Percentiles rank a stretch among this genome's conserved stretches.
Evolutionary conservation across 2,329 filamentous ascomycete genomes (phyloP).

Genomic region (Amauroascus niger): DNA sequence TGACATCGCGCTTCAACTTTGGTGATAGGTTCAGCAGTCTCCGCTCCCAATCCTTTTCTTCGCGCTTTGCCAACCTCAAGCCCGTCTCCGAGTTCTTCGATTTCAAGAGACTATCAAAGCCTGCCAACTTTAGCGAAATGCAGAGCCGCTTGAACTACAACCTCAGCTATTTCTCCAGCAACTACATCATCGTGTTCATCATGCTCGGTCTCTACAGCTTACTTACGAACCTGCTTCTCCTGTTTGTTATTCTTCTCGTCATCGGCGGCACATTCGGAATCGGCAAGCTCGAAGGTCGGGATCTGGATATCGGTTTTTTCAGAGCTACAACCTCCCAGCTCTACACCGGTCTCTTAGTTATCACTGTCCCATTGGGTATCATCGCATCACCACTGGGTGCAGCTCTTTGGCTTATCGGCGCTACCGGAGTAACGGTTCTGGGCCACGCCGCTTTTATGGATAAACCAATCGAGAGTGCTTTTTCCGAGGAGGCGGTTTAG

Average conservation of each 20-base stretch:
- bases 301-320: conserved; percentile 75
- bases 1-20: conserved; percentile 85
- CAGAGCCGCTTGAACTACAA: conserved; percentile 97
- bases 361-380: conserved; percentile 75
- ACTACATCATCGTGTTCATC: conserved; percentile 86
- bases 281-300: conserved; percentile 75
- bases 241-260: conserved; percentile 88
- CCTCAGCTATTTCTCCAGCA: conserved; percentile 92
- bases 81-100: conserved; percentile 92
- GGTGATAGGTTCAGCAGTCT: conserved; percentile 75
- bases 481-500: conserved; percentile 99
- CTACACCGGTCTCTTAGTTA: conserved; percentile 75
- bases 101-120: conserved; percentile 90
- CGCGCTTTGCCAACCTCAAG: conserved; percentile 83
- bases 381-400: conserved; percentile 76
- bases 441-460: conserved; percentile 95
- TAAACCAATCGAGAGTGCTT: conserved; percentile 99
- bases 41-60: conserved; percentile 64
- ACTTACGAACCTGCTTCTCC: conserved; percentile 72
- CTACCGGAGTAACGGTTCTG: conserved; percentile 83
- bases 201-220: conserved; percentile 96
- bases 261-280: conserved; percentile 83
- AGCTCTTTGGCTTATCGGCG: conserved; percentile 90
- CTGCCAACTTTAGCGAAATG: conserved; percentile 77
- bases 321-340: conserved; percentile 84